Conservation (phyloP, 2,329 filamentous ascomycete genomes). For the Canariomyces notabilis region DNA sequence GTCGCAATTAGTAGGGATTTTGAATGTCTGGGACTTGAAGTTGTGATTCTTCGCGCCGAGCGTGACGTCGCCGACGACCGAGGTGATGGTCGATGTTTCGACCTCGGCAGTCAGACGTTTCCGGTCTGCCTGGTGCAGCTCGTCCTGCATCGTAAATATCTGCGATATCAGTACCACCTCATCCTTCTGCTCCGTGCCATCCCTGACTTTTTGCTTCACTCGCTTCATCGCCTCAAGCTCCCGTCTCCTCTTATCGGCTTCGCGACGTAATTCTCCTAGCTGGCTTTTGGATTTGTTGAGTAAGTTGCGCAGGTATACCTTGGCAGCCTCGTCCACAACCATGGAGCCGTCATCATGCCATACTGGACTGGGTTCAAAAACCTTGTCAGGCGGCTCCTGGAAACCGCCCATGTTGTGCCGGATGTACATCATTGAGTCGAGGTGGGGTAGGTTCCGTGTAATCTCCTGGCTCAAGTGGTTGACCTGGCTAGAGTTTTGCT, state of each 20-base stretch:
- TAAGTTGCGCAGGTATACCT: slow-evolving; percentile 86
- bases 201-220: slow-evolving; percentile 68
- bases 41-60: slow-evolving; percentile 92
- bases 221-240: slow-evolving; percentile 77
- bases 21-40: slow-evolving; percentile 98
- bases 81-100: slow-evolving; percentile 88
- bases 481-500: slow-evolving; percentile 66
- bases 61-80: slow-evolving; percentile 85
- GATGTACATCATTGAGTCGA: slow-evolving; percentile 98
- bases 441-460: slow-evolving; percentile 74
- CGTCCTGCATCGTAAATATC: slow-evolving; percentile 81
- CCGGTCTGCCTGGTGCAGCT: slow-evolving; percentile 77
- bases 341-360: slow-evolving; percentile 93
- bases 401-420: slow-evolving; percentile 80
- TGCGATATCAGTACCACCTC: slow-evolving; percentile 78
- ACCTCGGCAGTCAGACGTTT: slow-evolving; percentile 84
- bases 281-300: slow-evolving; percentile 85
- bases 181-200: slow-evolving; percentile 82
- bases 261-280: slow-evolving; percentile 70
- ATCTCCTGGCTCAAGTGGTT: slow-evolving; percentile 75
- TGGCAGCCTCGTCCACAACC: slow-evolving; percentile 79
- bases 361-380: slow-evolving; percentile 89
- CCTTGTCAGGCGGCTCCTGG: slow-evolving; percentile 78
- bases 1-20: slow-evolving; percentile 98
- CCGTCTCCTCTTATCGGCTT: slow-evolving; percentile 78